Evolutionary conservation across 768 basidiomycete species (phyloP), one percentile per base, ranked within the genome.

Genomic region (Rhodotorula diobovata): DNA sequence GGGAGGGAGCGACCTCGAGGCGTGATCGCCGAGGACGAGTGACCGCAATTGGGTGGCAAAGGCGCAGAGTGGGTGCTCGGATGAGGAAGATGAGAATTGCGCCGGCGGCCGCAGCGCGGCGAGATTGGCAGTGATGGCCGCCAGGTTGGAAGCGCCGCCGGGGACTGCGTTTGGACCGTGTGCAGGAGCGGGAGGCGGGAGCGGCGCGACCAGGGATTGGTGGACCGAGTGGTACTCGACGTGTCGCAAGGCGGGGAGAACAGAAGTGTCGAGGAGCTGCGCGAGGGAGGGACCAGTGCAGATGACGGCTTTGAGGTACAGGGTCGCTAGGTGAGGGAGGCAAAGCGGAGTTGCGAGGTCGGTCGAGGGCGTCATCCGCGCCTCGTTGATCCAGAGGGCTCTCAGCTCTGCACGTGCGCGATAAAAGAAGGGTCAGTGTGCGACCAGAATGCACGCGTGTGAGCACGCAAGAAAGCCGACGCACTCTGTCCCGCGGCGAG

Each of bases 181-280:
- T 16, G 46, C 20, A 7, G 20, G 20, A 23, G 20, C 46, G 25
- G 18, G 45, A 6, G 23, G 25, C 21, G 28, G 51, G 2, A n/a
- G n/a, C 32, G 51, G 35, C 12, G 45, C 6, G 35, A 71, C 64
- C 60, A 71, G 54, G 7, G 64, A 66, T 25, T 66, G 69, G 46
- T 71, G 69, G 1, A 71, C 64, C 3, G 50, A 55, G 46, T 66
- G 51, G 46, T 56, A 66, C 54, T 66, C 69, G 59, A 71, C 58
- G 2, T 54, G 55, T 1, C 37, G 37, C 30, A 71, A 60, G 6
- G 60, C 35, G 4, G 69, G 63, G 35, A 71, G 28, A 0, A 54
- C 8, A 9, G 23, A 10, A 6, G 54, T 60, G 1, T 60, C 30
- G 20, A 71, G 60, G 46, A 71, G 35, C 0, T 46, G 23, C 6